phyloP scores from a whole-genome alignment of 306 rosid genomes.

The Vigna mungo region DNA sequence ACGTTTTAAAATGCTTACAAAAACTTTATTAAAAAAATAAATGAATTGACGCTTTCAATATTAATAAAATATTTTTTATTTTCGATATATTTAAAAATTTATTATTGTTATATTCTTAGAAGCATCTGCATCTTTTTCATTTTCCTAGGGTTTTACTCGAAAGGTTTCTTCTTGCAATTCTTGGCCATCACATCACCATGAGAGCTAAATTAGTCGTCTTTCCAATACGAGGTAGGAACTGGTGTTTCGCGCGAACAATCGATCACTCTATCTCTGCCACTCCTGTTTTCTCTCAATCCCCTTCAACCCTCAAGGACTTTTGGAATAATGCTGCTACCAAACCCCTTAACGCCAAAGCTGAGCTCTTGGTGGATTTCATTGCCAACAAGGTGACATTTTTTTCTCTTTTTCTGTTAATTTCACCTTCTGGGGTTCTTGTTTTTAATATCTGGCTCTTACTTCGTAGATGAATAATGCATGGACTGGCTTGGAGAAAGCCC shows the following conservation, averaged over 20 bases:
- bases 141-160: constrained; percentile 33
- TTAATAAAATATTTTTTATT: no score
- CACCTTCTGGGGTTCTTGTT: not conserved
- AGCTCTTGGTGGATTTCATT: constrained; percentile 63
- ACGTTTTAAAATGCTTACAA: no score
- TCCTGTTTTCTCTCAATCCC: constrained; percentile 53
- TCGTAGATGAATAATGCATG: constrained; percentile 83
- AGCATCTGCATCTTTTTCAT: not conserved
- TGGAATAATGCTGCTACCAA: constrained; percentile 53
- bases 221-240: constrained; percentile 81
- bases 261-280: constrained; percentile 50
- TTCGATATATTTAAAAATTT: no score
- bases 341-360: constrained; percentile 65
- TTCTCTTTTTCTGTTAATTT: not conserved
- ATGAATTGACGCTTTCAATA: no score
- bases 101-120: no score
- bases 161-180: not conserved
- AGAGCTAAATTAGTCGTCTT: constrained; percentile 88
- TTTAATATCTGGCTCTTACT: constrained; percentile 8
- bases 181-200: constrained; percentile 48
- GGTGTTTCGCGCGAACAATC: constrained; percentile 82
- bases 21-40: no score
- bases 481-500: constrained; percentile 77
- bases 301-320: constrained; percentile 67
- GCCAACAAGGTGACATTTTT: constrained; percentile 62